These are phyloP conservation scores for Escovopsis sp. DNA, from an alignment of 2,329 filamentous ascomycete genomes.

Conservation along the genomic window DNA sequence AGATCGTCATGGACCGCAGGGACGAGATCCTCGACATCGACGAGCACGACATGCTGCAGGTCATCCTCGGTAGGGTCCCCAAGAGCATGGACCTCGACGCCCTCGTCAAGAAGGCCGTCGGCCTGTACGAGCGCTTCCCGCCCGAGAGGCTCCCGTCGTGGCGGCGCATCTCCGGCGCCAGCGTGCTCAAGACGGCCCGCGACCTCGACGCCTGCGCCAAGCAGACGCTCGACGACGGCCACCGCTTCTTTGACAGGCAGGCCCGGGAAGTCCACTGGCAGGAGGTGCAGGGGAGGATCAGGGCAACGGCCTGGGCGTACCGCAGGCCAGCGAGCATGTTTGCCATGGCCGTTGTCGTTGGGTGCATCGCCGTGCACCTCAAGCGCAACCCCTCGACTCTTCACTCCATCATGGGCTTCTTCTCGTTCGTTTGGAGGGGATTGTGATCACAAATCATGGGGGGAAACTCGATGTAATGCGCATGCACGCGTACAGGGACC, in stretches of 20 bases:
- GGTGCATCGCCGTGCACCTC: slow-evolving; percentile 53
- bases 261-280: slow-evolving; percentile 53
- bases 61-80: slow-evolving; percentile 74
- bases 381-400: slow-evolving; percentile 30
- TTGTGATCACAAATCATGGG: no score
- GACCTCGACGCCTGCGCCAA: slow-evolving; percentile 31
- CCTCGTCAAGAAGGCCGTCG: slow-evolving; percentile 52
- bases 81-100: slow-evolving; percentile 65
- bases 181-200: slow-evolving; percentile 73
- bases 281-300: slow-evolving; percentile 29
- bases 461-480: no score
- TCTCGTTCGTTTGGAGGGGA: slow-evolving; percentile 6
- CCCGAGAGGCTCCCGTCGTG: slow-evolving; percentile 61
- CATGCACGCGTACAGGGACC: no score
- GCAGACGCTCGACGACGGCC: slow-evolving; percentile 52
- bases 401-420: slow-evolving; percentile 13
- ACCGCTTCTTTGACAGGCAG: slow-evolving; percentile 55
- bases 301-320: slow-evolving; percentile 42
- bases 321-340: slow-evolving; percentile 47
- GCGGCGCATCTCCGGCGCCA: slow-evolving; percentile 56
- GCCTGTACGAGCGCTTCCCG: slow-evolving; percentile 51
- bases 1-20: slow-evolving; percentile 68
- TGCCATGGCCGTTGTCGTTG: slow-evolving; percentile 52
- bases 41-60: slow-evolving; percentile 86
- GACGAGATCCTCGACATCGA: slow-evolving; percentile 82